Base-by-base conservation (phyloP, 2,329 filamentous ascomycete species). In the Aureobasidium lini region DNA sequence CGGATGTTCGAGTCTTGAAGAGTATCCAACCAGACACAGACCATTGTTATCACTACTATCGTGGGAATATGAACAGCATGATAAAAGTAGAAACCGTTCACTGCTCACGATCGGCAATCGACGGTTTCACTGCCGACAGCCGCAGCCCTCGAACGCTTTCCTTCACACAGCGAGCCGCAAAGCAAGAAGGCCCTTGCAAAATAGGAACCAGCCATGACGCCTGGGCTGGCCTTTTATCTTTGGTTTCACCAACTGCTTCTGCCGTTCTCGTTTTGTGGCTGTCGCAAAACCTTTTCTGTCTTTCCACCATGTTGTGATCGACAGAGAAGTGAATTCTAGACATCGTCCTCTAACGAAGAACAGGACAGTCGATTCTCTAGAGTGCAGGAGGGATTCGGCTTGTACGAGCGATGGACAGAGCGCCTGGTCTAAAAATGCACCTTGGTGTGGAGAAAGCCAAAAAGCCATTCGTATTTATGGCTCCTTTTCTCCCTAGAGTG, bases 71-170 rank as follows among this genome's bases (percentile, higher is more conserved):
- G 18, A 6, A 37, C 16, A 43, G 16, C 40, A 37, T 28, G 18
- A 15, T 37, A 46, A 56, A 54, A 56, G 52, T 56, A 46, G 43
- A 40, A 57, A 47, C 32, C 42, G 43, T 57, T 57, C 54, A 18
- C 18, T 39, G 42, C 53, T 47, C 43, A 15, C 43, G 54, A 57
- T 57, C 54, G 54, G 43, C 54, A 57, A 23, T 48, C 54, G 54
- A 47, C 53, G 18, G 53, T 57, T 57, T 39, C 42, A 57, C 54
- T 57, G 42, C 54, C 54, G 54, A 57, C 32, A 48, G 43, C 54
- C 54, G 43, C 34, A 48, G 10, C 34, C 34, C 15, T 31, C 37
- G 40, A 23, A 46, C 10, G 40, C 31, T 36, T 44, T 36, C 23
- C 52, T 44, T 13, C 37, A 43, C 32, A n/a, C 50, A 36, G 34